Percentiles rank a stretch among this genome's conserved stretches.
Evolutionary conservation across 2,329 filamentous ascomycete genomes (phyloP).

Genomic region (Scorias spongiosa): DNA sequence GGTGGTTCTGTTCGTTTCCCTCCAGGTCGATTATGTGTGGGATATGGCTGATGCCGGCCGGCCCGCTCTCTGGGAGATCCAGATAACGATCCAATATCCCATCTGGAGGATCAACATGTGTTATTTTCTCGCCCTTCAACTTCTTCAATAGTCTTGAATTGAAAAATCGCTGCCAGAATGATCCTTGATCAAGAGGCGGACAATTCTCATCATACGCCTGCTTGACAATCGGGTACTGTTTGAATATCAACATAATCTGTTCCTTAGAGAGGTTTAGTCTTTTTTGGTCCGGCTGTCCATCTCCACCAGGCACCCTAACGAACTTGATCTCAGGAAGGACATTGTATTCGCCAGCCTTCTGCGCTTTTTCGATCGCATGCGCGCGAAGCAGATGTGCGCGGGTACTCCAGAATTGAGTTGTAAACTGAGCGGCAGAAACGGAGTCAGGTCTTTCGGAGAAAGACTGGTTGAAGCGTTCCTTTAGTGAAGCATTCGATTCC

Average conservation of each 20-base stretch:
- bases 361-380: constrained; percentile 75
- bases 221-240: constrained; percentile 80
- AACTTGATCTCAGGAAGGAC: constrained; percentile 74
- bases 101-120: constrained; percentile 62
- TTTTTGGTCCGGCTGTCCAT: constrained; percentile 52
- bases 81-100: constrained; percentile 76
- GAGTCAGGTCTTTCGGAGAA: constrained; percentile 69
- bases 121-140: constrained; percentile 74
- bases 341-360: constrained; percentile 83
- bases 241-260: constrained; percentile 85
- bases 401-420: constrained; percentile 87
- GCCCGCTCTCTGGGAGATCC: constrained; percentile 43
- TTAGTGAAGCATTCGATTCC: constrained; percentile 56
- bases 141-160: constrained; percentile 81
- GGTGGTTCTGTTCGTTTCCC: constrained; percentile 90
- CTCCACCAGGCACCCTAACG: constrained; percentile 15
- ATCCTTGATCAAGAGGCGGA: constrained; percentile 46
- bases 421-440: constrained; percentile 67
- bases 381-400: constrained; percentile 73
- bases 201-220: constrained; percentile 89
- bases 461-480: constrained; percentile 77
- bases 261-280: constrained; percentile 79
- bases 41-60: constrained; percentile 45
- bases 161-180: constrained; percentile 94
- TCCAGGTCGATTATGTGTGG: constrained; percentile 85